Percentiles rank a stretch among this genome's conserved stretches.
These are phyloP conservation scores for Mycena epipterygia DNA, from an alignment of 768 basidiomycete species.

Conservation along the genomic window DNA sequence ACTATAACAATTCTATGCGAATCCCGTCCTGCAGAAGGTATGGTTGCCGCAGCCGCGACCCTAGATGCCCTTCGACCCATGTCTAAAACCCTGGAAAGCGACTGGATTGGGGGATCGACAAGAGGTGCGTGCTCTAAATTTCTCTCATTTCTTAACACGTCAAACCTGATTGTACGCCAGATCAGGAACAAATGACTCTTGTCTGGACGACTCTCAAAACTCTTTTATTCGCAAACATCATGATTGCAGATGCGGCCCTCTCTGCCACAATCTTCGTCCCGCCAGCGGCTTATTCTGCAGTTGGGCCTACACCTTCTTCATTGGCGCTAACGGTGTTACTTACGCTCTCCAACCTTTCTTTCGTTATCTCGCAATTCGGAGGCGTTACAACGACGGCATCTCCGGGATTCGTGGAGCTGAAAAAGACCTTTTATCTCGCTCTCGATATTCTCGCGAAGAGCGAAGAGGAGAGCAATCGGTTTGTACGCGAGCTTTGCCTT, in stretches of 20 bases:
- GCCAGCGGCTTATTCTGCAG: slow-evolving; percentile 46
- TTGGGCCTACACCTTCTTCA: slow-evolving; percentile 49
- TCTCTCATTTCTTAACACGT: slow-evolving; percentile 3
- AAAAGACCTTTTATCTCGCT: slow-evolving; percentile 81
- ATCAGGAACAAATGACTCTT: slow-evolving; percentile 60
- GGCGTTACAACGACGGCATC: slow-evolving; percentile 68
- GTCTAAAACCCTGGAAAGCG: slow-evolving; percentile 58
- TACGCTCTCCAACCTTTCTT: slow-evolving; percentile 76
- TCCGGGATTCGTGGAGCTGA: slow-evolving; percentile 78
- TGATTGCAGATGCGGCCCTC: slow-evolving; percentile 76
- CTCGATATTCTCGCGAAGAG: slow-evolving; percentile 74
- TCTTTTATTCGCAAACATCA: slow-evolving; percentile 78
- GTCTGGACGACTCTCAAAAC: slow-evolving; percentile 83
- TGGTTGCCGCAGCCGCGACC: slow-evolving; percentile 46
- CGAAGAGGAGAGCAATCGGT: slow-evolving; percentile 51
- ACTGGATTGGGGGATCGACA: slow-evolving; percentile 61
- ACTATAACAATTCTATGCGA: slow-evolving; percentile 53
- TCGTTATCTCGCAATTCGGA: slow-evolving; percentile 86
- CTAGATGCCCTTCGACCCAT: slow-evolving; percentile 51
- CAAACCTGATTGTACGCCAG: slow-evolving; percentile 42
- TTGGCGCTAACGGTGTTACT: slow-evolving; percentile 70
- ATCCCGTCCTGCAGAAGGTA: slow-evolving; percentile 47
- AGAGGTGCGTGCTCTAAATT: slow-evolving; percentile 41
- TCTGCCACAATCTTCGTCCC: slow-evolving; percentile 66
- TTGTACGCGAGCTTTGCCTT: slow-evolving; percentile 40